phyloP scores from a whole-genome alignment of 2,329 filamentous ascomycete species.

The Aspergillus fumigatus region DNA sequence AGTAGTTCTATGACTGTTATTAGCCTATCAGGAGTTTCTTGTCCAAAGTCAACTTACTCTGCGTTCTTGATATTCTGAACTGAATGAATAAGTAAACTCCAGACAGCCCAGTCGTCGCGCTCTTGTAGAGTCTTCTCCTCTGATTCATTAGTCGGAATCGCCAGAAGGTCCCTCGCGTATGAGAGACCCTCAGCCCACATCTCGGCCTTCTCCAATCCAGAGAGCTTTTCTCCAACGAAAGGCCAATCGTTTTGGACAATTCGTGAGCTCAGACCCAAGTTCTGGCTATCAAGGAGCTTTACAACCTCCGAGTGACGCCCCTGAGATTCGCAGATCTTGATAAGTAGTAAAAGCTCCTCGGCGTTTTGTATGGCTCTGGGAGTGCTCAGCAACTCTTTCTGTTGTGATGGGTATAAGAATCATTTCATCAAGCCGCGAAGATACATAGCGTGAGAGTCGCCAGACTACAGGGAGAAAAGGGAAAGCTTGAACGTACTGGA shows the following conservation, averaged over 20 bases:
- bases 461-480: not conserved
- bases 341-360: slow-evolving; percentile 43
- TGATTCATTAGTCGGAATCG: slow-evolving; percentile 28
- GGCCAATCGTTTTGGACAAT: slow-evolving; percentile 43
- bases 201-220: slow-evolving; percentile 33
- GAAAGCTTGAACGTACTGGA: slow-evolving; percentile 32
- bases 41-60: slow-evolving; percentile 27
- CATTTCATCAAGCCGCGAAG: slow-evolving; percentile 14
- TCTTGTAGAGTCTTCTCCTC: slow-evolving; percentile 29
- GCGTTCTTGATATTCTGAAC: slow-evolving; percentile 26
- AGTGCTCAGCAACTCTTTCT: slow-evolving; percentile 40
- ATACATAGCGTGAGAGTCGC: not conserved
- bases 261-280: slow-evolving; percentile 38
- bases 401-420: slow-evolving; percentile 11
- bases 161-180: slow-evolving; percentile 35
- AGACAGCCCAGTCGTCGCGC: slow-evolving; percentile 44
- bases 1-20: slow-evolving; percentile 25
- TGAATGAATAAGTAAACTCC: slow-evolving; percentile 39
- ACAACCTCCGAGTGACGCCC: slow-evolving; percentile 37
- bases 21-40: not conserved
- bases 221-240: slow-evolving; percentile 36
- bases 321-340: slow-evolving; percentile 42
- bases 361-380: slow-evolving; percentile 43
- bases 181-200: slow-evolving; percentile 37
- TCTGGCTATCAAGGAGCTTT: slow-evolving; percentile 39